Percentiles rank a stretch among this genome's conserved stretches.
phyloP scores from a whole-genome alignment of 2,329 filamentous ascomycete species.

The Sporothrix humicola region DNA sequence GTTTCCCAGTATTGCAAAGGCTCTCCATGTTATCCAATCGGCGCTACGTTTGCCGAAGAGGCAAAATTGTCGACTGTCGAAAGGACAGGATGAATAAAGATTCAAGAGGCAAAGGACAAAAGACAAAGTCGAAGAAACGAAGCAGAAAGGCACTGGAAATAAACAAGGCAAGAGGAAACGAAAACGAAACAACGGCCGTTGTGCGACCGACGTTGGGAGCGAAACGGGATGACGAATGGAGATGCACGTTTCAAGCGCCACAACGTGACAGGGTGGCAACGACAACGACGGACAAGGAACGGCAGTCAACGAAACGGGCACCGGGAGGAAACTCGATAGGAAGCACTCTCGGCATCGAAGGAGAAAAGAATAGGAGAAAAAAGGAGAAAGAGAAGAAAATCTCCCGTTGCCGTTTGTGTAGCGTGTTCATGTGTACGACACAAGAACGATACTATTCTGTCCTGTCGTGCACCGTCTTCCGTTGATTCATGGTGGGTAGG shows the following conservation, averaged over 20 bases:
- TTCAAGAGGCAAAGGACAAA: background rate
- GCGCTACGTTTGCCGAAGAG: background rate
- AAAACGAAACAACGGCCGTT: background rate
- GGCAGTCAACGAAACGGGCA: background rate
- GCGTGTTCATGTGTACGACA: background rate
- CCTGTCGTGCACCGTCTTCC: constrained; percentile 1
- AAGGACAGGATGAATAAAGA: constrained; percentile 5
- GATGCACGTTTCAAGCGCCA: background rate
- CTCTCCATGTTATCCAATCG: background rate
- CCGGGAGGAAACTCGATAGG: background rate
- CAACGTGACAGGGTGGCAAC: constrained; percentile 12
- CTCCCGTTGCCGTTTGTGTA: constrained; percentile 1
- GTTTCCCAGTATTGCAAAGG: background rate
- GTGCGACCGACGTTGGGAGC: constrained; percentile 2
- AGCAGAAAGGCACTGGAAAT: background rate
- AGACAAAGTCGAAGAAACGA: background rate
- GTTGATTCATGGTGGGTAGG: constrained; percentile 19
- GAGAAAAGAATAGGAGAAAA: background rate
- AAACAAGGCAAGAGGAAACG: background rate
- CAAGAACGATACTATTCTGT: background rate
- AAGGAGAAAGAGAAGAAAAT: background rate
- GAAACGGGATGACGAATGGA: background rate
- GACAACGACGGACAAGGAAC: background rate
- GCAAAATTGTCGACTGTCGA: background rate
- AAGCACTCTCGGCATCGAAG: background rate